phyloP scores from a whole-genome alignment of 2,329 filamentous ascomycete species.

The Aspergillus sp. region DNA sequence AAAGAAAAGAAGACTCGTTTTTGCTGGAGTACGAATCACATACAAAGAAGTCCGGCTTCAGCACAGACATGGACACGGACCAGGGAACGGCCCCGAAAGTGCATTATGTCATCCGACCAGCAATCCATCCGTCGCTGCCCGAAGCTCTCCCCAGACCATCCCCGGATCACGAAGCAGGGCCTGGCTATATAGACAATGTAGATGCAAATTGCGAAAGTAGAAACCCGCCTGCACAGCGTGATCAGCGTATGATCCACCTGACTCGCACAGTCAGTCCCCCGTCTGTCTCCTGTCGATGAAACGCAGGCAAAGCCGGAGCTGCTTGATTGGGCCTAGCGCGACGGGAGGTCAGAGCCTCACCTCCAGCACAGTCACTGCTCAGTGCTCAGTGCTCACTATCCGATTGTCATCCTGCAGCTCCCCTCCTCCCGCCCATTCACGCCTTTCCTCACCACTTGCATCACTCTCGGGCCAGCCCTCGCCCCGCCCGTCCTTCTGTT shows the following conservation, averaged over 20 bases:
- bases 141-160: not conserved
- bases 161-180: not conserved
- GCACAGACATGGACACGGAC: not conserved
- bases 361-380: not conserved
- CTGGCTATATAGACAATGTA: not conserved
- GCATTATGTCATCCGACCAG: not conserved
- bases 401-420: constrained; percentile 12
- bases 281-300: no score
- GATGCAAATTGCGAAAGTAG: no score
- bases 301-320: not conserved
- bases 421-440: constrained; percentile 7
- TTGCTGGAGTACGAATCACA: no score
- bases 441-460: not conserved
- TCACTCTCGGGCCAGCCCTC: not conserved
- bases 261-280: no score
- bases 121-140: not conserved
- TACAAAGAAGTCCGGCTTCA: not conserved
- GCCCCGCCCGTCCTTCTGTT: not conserved
- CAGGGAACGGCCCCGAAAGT: not conserved
- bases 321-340: not conserved
- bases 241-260: no score
- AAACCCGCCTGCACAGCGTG: no score
- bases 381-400: not conserved
- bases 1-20: no score
- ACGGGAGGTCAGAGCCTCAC: not conserved